A percentile compares a stretch with the other conserved stretches of the same genome.
phyloP scores from a whole-genome alignment of 176 grass and related monocot species.

The Carex parvula region DNA sequence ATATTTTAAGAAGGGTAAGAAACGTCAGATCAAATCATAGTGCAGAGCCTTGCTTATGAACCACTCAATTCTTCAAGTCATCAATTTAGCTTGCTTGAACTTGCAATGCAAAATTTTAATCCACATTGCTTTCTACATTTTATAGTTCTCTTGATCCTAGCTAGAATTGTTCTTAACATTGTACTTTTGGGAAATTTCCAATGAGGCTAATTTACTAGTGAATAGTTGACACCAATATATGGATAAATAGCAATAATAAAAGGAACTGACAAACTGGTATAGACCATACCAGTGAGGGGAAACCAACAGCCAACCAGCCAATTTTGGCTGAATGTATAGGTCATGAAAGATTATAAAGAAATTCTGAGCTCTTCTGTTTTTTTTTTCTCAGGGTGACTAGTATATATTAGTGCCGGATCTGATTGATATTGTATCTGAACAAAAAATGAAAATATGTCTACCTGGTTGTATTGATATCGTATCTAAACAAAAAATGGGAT shows the following conservation, averaged over 20 bases:
- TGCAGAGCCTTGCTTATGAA: neutral
- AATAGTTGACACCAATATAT: neutral
- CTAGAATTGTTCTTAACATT: neutral
- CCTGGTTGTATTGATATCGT: conserved; percentile 52
- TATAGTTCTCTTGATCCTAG: neutral
- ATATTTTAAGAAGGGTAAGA: conserved; percentile 20
- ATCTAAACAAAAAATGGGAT: neutral
- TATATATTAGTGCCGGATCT: neutral
- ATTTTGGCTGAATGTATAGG: neutral
- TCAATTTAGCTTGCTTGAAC: neutral
- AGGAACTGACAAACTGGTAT: neutral
- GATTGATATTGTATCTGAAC: neutral
- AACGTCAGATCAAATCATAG: neutral
- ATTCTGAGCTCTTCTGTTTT: neutral
- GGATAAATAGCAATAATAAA: neutral
- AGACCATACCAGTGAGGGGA: neutral
- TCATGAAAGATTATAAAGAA: neutral
- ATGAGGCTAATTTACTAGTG: neutral
- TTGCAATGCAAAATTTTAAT: neutral
- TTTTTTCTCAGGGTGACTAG: neutral
- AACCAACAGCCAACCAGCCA: neutral
- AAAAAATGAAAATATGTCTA: conserved; percentile 19
- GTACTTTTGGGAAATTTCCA: neutral
- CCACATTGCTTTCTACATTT: neutral
- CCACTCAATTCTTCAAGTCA: neutral